Evolutionary conservation across 257 asterid species (phyloP), one percentile per base, ranked within the genome.

Genomic region (Nicotiana tomentosiformis): DNA sequence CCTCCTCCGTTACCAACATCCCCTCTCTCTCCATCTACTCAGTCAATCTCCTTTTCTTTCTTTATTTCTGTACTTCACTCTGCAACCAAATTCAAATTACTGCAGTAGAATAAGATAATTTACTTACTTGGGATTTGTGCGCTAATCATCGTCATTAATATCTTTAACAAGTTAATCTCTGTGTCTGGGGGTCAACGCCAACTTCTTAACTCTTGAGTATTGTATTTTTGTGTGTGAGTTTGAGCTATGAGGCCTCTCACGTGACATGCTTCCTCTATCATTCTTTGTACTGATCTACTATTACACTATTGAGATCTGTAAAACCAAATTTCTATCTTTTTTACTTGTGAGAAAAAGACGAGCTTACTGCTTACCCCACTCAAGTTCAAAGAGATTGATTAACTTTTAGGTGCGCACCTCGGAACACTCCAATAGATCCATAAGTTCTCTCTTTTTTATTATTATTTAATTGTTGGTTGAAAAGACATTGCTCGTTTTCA

Each of bases 1-100:
- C 37, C 46, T 46, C 80, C 80, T 74, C 14, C 62, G 39, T 26
- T 51, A 74, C 64, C 80, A 74, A 74, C 80, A 74, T 74, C 64
- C 64, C 7, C 1, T 15, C 58, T 15, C 51, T 43, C 51, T 43
- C 51, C 12, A 4, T 17, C 35, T 35, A 8, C 60, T 11, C 35
- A 43, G 2, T 43, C 51, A 43, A 8, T 4, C 35, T 11, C 12
- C 79, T 18, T 12, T 74, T n/a, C 80, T 23, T 17, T 12, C 3
- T 5, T 20, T 2, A 1, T 70, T 43, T 20, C 23, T 46, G 7
- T 72, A 43, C 37, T 46, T 16, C 20, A 9, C 32, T 20, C 14
- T 26, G 14, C 80, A 12, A 74, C 7, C 15, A 49, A 6, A 14
- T 46, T 74, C 43, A 49, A 72, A 43, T 70, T 43, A 39, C 49